phyloP scores from a whole-genome alignment of 2,329 filamentous ascomycete genomes.

The Paecilomyces sp. region DNA sequence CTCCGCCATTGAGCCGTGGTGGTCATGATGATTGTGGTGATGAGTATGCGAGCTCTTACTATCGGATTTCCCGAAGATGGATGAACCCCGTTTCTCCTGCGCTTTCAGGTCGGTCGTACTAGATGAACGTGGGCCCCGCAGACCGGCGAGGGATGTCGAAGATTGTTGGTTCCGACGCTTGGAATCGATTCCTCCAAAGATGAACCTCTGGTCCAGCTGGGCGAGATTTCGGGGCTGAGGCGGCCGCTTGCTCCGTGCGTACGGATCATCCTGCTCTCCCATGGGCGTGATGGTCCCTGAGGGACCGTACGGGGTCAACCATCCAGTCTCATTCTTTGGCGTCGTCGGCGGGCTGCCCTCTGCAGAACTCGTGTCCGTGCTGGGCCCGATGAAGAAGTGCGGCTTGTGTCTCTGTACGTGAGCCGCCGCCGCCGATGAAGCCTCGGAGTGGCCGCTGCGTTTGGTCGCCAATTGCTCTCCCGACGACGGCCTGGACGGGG shows the following conservation, averaged over 20 bases:
- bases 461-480: conserved; percentile 33
- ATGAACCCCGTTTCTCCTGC: conserved; percentile 44
- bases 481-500: conserved; percentile 34
- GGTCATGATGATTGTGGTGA: conserved; percentile 42
- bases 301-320: conserved; percentile 46
- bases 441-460: conserved; percentile 38
- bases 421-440: conserved; percentile 31
- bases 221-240: conserved; percentile 60
- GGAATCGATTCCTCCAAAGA: conserved; percentile 71
- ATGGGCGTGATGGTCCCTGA: conserved; percentile 72
- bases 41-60: conserved; percentile 22
- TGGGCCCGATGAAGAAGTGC: conserved; percentile 50
- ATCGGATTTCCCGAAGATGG: conserved; percentile 51
- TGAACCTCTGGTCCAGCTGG: conserved; percentile 71
- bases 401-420: conserved; percentile 43
- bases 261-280: conserved; percentile 76
- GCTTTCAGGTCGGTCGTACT: conserved; percentile 33
- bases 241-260: conserved; percentile 71
- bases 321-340: conserved; percentile 40
- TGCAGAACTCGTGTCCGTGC: conserved; percentile 48
- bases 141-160: conserved; percentile 39
- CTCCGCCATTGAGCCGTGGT: conserved; percentile 82
- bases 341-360: conserved; percentile 58
- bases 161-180: conserved; percentile 52
- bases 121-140: conserved; percentile 40